Evolutionary conservation across 306 rosid genomes (phyloP), one percentile per base, ranked within the genome.

Genomic region (Geum urbanum): DNA sequence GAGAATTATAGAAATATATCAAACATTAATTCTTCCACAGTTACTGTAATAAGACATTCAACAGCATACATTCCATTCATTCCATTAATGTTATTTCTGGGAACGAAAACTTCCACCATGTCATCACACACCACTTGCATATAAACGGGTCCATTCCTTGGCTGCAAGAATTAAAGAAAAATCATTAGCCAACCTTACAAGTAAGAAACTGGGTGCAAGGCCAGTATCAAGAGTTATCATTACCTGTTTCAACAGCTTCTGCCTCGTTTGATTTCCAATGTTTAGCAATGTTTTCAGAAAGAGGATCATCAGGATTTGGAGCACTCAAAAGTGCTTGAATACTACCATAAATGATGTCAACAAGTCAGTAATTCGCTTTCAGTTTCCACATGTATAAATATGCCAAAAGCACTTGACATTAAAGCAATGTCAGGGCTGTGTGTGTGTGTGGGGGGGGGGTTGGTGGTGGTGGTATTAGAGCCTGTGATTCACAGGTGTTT

Each of bases 311-410:
- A 0, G 98, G 98, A 72, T 92, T 92, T 11, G 98, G 98, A 40
- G 98, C 98, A 76, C 98, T 92, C 72, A 92, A 83, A 66, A 92
- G 98, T 9, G 98, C 98, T 83, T 92, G 98, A 79, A 92, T 90
- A 72, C 98, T 92, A 66, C 6, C 63, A 70, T 22, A 59, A 59
- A 43, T 4, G 24, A 44, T 44, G 18, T 50, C 50, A 44, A 44
- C 55, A 16, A 24, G 55, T 5, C 32, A 1, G 57, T 44, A 5
- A 56, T 55, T 70, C 66, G 45, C 55, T 70, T 56, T 16, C 44
- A 43, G 14, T 8, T 68, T 51, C 7, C 10, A 18, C 7, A 40
- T 19, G 3, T 3, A 40, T 43, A 22, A 55, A 53, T 19, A 16
- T 32, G 50, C 40, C 35, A 7, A 50, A 49, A 8, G n/a, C n/a